Percentiles rank a stretch among this genome's conserved stretches.
These are phyloP conservation scores for Ocimum tenuiflorum DNA, from an alignment of 257 asterid genomes.

Conservation along the genomic window DNA sequence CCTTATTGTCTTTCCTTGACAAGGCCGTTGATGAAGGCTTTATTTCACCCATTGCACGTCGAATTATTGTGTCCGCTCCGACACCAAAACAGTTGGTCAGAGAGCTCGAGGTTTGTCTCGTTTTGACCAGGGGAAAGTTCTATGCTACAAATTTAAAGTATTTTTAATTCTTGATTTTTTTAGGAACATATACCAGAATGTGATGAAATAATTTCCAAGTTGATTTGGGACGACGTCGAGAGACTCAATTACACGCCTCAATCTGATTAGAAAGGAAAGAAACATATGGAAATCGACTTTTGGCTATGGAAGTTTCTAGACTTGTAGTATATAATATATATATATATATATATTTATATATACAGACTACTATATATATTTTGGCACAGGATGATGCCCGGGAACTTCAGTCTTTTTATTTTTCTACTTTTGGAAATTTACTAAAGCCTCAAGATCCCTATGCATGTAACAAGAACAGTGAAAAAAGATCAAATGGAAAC, in stretches of 20 bases:
- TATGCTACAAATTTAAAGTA: too few relatives aligned
- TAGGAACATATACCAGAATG: constrained; percentile 76
- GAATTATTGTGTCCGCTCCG: constrained; percentile 89
- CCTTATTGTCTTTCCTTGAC: constrained; percentile 35
- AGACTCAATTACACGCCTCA: constrained; percentile 39
- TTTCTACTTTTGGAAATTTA: constrained; percentile 18
- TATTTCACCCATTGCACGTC: constrained; percentile 78
- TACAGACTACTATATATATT: background rate
- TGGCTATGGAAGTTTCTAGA: constrained; percentile 13
- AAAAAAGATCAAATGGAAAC: background rate
- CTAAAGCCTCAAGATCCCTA: background rate
- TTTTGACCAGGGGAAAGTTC: too few relatives aligned
- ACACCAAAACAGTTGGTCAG: constrained; percentile 45
- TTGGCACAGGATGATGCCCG: constrained; percentile 22
- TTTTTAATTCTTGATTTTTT: too few relatives aligned
- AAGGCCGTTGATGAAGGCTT: constrained; percentile 97
- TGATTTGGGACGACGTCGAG: constrained; percentile 69
- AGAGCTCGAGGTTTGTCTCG: constrained; percentile 57
- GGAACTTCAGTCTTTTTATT: background rate
- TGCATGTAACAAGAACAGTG: background rate
- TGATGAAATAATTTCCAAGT: constrained; percentile 57
- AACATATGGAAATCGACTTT: background rate
- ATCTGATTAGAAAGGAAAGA: background rate
- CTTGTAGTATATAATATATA: constrained; percentile 23
- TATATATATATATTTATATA: too few relatives aligned